Base-by-base conservation (phyloP, 345 rosid genomes). In the Bruguiera sexangula region DNA sequence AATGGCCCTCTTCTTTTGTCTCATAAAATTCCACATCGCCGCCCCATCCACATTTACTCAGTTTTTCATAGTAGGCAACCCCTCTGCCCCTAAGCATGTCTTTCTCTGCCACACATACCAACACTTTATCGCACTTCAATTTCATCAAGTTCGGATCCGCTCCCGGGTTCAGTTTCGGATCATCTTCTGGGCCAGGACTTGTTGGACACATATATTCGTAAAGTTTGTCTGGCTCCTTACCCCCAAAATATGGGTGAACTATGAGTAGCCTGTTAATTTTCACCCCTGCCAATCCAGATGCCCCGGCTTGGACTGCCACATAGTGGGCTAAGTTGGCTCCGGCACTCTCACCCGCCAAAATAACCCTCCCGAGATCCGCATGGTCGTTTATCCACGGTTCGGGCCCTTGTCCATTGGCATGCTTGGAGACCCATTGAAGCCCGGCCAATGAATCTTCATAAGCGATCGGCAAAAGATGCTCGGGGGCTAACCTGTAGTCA, bases 161-260 rank as follows among this genome's bases (percentile, higher is more conserved):
- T 2, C 20, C 62, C 51, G 87, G 89, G 66, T 89, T 81, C 0
- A 89, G 3, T 73, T 37, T 70, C 11, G 86, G 92, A 50, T 89
- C 89, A 50, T 84, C 83, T 8, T 67, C 67, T 2, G 55, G 37
- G 20, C 90, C 90, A 0, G 76, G 56, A 13, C 77, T 79, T 9
- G 51, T 50, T 0, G 91, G 90, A 18, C 71, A 71, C 24, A 78
- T 73, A 0, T 76, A n/a, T 22, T 70, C 11, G 79, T 83, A 85
- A 0, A 81, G 1, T 20, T 2, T 5, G 4, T 60, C 80, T 0
- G 79, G 76, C 5, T 82, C 71, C n/a, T 68, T 74, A 8, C 79
- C 78, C 78, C 84, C 96, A 24, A 86, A 87, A 55, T 66, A 70
- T 0, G 79, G 79, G 22, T 76, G 79, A 19, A 76, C 69, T 2